phyloP scores from a whole-genome alignment of 306 rosid species.

The Argentina anserina region DNA sequence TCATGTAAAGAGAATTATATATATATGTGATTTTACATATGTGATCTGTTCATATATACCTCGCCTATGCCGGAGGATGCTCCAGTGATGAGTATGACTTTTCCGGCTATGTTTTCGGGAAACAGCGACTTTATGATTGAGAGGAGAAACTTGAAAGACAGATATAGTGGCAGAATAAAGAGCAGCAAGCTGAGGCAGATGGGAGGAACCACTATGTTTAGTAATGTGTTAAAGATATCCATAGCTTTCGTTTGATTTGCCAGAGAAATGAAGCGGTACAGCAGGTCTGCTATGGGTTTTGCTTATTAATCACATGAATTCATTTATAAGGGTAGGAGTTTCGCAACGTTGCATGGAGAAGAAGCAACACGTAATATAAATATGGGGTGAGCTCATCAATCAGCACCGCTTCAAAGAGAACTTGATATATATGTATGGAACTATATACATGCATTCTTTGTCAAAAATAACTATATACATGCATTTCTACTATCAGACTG shows the following conservation, averaged over 20 bases:
- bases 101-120: slow-evolving; percentile 41
- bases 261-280: neutral
- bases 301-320: neutral
- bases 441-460: too few relatives aligned
- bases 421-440: too few relatives aligned
- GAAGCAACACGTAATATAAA: slow-evolving; percentile 13
- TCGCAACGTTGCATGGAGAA: slow-evolving; percentile 24
- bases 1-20: neutral
- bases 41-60: slow-evolving; percentile 10
- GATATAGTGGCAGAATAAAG: slow-evolving; percentile 42
- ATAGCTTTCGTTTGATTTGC: neutral
- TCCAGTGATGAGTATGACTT: slow-evolving; percentile 60
- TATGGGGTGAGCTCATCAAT: neutral
- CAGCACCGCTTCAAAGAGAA: neutral
- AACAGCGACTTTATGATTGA: slow-evolving; percentile 23
- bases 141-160: slow-evolving; percentile 32
- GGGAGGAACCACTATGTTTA: slow-evolving; percentile 19
- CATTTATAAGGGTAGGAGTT: neutral
- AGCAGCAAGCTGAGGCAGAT: neutral
- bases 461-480: too few relatives aligned
- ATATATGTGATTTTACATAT: too few relatives aligned
- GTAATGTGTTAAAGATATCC: slow-evolving; percentile 9
- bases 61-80: slow-evolving; percentile 64
- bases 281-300: too few relatives aligned
- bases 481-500: too few relatives aligned